phyloP scores from a whole-genome alignment of 2,329 filamentous ascomycete species.

The Alternaria conjuncta region DNA sequence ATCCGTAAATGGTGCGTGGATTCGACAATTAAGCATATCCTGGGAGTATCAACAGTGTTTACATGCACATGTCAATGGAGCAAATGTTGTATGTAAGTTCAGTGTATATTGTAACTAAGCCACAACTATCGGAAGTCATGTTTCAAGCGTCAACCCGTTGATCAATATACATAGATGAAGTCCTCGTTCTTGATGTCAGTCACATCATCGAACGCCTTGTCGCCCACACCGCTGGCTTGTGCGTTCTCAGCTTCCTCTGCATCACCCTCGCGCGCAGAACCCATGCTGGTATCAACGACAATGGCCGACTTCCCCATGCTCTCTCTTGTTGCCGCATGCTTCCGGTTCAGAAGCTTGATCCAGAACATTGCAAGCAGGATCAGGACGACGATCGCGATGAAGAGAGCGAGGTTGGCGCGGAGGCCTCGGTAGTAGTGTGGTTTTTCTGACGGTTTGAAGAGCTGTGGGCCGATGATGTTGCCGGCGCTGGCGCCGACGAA shows the following conservation, averaged over 20 bases:
- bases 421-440: slow-evolving; percentile 66
- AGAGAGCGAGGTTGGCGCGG: slow-evolving; percentile 66
- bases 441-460: slow-evolving; percentile 67
- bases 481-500: slow-evolving; percentile 71
- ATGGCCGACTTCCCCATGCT: slow-evolving; percentile 65
- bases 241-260: slow-evolving; percentile 36
- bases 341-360: slow-evolving; percentile 61
- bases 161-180: slow-evolving; percentile 63
- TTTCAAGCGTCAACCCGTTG: neutral
- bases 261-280: slow-evolving; percentile 54
- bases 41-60: neutral
- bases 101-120: neutral
- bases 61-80: neutral
- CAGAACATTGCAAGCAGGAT: slow-evolving; percentile 55
- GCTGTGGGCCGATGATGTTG: slow-evolving; percentile 70
- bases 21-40: neutral
- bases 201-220: slow-evolving; percentile 63
- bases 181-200: slow-evolving; percentile 69
- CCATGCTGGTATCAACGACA: slow-evolving; percentile 66
- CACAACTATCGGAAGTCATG: too few relatives aligned
- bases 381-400: slow-evolving; percentile 64
- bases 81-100: neutral
- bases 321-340: slow-evolving; percentile 62
- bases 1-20: neutral
- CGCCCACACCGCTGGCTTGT: slow-evolving; percentile 42